These are phyloP conservation scores for Davidsoniella virescens DNA, from an alignment of 2,329 filamentous ascomycete genomes.

Conservation along the genomic window DNA sequence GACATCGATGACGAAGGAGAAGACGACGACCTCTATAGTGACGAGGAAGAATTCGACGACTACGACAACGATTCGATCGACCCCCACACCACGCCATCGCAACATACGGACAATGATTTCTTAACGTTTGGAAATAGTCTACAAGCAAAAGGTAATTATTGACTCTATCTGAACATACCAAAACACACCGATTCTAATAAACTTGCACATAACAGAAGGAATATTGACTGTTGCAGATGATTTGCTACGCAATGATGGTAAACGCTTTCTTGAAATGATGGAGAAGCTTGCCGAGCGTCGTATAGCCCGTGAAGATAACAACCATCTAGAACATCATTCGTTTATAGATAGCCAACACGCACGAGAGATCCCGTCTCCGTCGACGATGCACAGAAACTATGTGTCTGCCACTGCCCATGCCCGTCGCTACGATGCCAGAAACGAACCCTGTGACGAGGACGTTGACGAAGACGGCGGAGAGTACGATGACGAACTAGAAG, in stretches of 20 bases:
- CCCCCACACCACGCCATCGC: slow-evolving; percentile 33
- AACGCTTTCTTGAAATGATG: slow-evolving; percentile 99
- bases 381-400: slow-evolving; percentile 41
- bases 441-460: slow-evolving; percentile 32
- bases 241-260: slow-evolving; percentile 94
- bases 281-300: slow-evolving; percentile 93
- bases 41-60: slow-evolving; percentile 39
- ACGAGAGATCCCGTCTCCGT: slow-evolving; percentile 23
- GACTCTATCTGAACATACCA: background rate
- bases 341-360: slow-evolving; percentile 11
- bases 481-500: slow-evolving; percentile 19
- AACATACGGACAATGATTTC: slow-evolving; percentile 56
- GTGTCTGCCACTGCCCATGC: slow-evolving; percentile 38
- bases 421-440: slow-evolving; percentile 28
- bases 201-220: slow-evolving; percentile 29
- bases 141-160: slow-evolving; percentile 61
- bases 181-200: slow-evolving; percentile 18
- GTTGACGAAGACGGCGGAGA: slow-evolving; percentile 68
- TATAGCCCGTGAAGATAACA: slow-evolving; percentile 88
- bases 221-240: slow-evolving; percentile 98
- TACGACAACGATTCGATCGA: slow-evolving; percentile 48
- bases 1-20: slow-evolving; percentile 34
- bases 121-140: slow-evolving; percentile 96
- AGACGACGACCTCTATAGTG: slow-evolving; percentile 39
- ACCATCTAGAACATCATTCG: background rate